Evolutionary conservation across 2,329 filamentous ascomycete species (phyloP), one percentile per base, ranked within the genome.

Genomic region (Colletotrichum shisoi): DNA sequence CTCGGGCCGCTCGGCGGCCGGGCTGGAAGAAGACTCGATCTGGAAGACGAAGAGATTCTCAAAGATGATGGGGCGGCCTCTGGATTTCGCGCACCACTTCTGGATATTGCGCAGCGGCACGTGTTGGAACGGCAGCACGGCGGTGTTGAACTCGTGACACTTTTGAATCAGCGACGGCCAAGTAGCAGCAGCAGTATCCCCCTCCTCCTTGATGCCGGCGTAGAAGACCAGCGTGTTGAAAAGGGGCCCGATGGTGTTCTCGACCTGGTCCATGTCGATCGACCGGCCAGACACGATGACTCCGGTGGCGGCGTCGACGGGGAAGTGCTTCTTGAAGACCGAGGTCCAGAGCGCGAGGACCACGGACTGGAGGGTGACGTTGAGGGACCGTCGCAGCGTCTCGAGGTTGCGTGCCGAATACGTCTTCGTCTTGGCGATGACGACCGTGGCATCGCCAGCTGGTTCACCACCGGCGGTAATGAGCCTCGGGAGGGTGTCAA

Each of bases 151-250:
- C 0, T 86, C 78, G 72, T 97, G 92, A 68, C 91, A 92, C 57
- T 81, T 79, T 17, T 79, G 81, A 24, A 93, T 80, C 1, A 93
- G 76, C 0, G 85, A 82, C 0, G 78, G 74, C 87, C 90, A 93
- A 0, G 82, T 87, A 4, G n/a, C n/a, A n/a, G n/a, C n/a, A n/a
- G n/a, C n/a, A n/a, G n/a, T n/a, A n/a, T n/a, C n/a, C n/a, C 83
- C 79, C 0, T 76, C 73, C 0, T 75, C 70, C 7, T 77, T 68
- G 15, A 84, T 70, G 6, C 79, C 74, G 40, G 88, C 77, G 62
- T 86, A 83, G 74, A 91, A 93, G 0, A 94, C 93, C 1, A 97
- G 80, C 0, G 93, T 97, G 74, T 97, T 97, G 83, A 97, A 96
- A 21, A 97, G 79, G 0, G 94, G 94, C 0, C 94, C 94, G 48